Evolutionary conservation across 306 rosid species (phyloP).

Genomic region (Begonia masoniana): DNA sequence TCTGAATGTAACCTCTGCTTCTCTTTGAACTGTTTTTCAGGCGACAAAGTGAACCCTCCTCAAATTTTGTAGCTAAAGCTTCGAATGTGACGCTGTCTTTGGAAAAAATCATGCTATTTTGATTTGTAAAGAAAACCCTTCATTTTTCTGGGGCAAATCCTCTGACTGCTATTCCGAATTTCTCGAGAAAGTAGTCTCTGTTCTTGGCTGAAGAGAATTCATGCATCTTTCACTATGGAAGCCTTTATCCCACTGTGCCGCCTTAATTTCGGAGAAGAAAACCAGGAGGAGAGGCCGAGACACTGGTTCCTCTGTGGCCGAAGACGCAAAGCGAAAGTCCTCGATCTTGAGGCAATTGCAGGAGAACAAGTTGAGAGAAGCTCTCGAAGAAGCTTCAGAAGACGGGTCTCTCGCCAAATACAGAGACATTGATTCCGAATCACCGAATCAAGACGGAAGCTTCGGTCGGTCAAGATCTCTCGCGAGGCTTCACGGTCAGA

Average conservation of each 20-base stretch:
- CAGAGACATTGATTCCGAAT: constrained; percentile 58
- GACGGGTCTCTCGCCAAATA: constrained; percentile 75
- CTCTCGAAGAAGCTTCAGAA: constrained; percentile 97
- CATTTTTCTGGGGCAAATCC: constrained; percentile 5
- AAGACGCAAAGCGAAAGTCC: constrained; percentile 36
- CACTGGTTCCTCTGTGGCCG: constrained; percentile 25
- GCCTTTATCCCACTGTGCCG: constrained; percentile 91
- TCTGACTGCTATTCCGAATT: constrained; percentile 1
- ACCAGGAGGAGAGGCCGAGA: constrained; percentile 32
- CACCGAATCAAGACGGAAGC: constrained; percentile 49
- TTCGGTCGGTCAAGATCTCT: constrained; percentile 83
- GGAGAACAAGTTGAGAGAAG: constrained; percentile 86
- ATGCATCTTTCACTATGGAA: constrained; percentile 98
- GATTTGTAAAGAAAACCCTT: constrained; percentile 14
- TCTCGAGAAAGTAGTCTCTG: not conserved
- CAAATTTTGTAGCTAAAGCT: constrained; percentile 15
- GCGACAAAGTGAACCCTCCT: constrained; percentile 21
- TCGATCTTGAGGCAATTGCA: constrained; percentile 74
- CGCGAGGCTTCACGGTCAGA: constrained; percentile 85
- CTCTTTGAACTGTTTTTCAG: constrained; percentile 18
- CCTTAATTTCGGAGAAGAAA: constrained; percentile 83
- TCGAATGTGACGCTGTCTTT: constrained; percentile 15
- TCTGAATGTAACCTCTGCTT: constrained; percentile 19
- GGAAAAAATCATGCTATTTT: constrained; percentile 8
- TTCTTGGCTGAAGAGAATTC: constrained; percentile 13